A percentile compares a stretch with the other conserved stretches of the same genome.
phyloP scores from a whole-genome alignment of 495 filamentous ascomycete genomes.

The Penicillium canescens region DNA sequence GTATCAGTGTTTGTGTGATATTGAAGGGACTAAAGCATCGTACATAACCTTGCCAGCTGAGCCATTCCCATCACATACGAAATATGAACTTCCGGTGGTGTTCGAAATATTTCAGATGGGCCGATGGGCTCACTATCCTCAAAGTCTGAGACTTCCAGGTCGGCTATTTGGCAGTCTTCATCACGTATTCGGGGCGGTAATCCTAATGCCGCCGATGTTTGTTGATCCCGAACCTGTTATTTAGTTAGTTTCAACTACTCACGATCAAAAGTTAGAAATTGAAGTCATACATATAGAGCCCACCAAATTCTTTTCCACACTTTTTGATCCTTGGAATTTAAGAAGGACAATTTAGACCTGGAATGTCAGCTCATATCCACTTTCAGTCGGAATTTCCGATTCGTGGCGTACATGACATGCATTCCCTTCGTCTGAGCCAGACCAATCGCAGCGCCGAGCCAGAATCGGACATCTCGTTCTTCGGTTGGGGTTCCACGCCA shows the following conservation, averaged over 20 bases:
- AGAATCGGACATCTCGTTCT: conserved; percentile 44
- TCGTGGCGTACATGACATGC: conserved; percentile 41
- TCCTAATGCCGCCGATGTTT: conserved; percentile 40
- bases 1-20: not conserved
- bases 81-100: conserved; percentile 29
- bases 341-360: conserved; percentile 39
- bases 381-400: not conserved
- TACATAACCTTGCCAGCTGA: conserved; percentile 40
- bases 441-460: conserved; percentile 41
- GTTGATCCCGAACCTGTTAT: conserved; percentile 38
- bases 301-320: conserved; percentile 51
- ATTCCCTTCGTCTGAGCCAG: conserved; percentile 47
- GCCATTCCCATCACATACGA: conserved; percentile 46
- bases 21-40: not conserved
- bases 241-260: not conserved
- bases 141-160: conserved; percentile 38
- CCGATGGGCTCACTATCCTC: conserved; percentile 29
- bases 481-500: conserved; percentile 42
- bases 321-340: conserved; percentile 29
- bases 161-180: conserved; percentile 47
- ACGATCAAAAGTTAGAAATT: no score
- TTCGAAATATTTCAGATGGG: conserved; percentile 28
- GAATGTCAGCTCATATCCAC: conserved; percentile 9
- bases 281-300: conserved; percentile 42
- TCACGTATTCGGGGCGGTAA: conserved; percentile 44